These are phyloP conservation scores for Babesia gibsoni DNA, from an alignment of 169 alveolate genomes.

Conservation along the genomic window DNA sequence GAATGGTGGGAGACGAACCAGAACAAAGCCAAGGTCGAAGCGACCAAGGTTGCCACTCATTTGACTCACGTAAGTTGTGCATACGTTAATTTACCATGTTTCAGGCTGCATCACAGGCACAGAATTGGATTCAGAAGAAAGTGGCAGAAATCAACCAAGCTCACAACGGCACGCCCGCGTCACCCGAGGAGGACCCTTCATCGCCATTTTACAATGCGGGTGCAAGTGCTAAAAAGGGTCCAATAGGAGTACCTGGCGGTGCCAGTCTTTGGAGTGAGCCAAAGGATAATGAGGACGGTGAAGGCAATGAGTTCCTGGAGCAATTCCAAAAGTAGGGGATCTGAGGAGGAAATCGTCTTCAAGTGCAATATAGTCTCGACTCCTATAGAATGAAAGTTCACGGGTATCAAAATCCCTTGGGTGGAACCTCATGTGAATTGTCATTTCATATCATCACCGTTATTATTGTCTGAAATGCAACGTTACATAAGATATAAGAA, in stretches of 20 bases:
- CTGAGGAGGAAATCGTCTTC: no score
- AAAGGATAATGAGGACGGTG: constrained; percentile 44
- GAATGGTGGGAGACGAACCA: constrained; percentile 64
- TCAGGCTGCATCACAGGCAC: constrained; percentile 54
- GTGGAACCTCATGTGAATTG: no score
- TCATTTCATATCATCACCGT: no score
- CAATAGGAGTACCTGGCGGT: constrained; percentile 52
- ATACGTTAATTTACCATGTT: background rate
- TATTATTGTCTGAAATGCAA: no score
- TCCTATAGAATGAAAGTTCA: no score
- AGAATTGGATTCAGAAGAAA: constrained; percentile 39
- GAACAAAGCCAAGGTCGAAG: constrained; percentile 48
- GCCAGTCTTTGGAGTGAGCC: constrained; percentile 52
- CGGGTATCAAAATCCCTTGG: no score
- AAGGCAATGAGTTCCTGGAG: constrained; percentile 40
- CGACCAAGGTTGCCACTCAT: constrained; percentile 49
- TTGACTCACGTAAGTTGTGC: constrained; percentile 20
- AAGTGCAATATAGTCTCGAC: no score
- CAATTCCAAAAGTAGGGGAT: constrained; percentile 25
- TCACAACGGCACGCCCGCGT: background rate
- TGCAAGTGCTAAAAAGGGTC: background rate
- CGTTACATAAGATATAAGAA: no score
- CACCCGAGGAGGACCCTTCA: background rate
- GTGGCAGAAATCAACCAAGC: constrained; percentile 29
- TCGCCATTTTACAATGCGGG: background rate